These are phyloP conservation scores for Bruguiera gymnorhiza DNA, from an alignment of 345 rosid genomes.

Conservation along the genomic window DNA sequence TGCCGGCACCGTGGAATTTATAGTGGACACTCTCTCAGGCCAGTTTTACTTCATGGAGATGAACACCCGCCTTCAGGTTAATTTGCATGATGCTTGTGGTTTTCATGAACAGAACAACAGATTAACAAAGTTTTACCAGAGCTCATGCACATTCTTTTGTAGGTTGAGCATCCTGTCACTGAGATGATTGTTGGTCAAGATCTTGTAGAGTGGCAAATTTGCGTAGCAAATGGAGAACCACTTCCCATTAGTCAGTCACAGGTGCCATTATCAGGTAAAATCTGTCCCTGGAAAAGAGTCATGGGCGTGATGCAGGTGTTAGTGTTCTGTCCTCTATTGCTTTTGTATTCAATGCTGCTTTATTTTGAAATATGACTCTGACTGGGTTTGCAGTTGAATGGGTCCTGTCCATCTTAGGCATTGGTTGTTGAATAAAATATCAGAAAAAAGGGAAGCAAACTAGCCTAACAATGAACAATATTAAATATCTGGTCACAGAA, in stretches of 20 bases:
- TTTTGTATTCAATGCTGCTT: background rate
- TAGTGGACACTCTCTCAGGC: slow-evolving; percentile 71
- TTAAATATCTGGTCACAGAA: background rate
- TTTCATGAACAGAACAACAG: slow-evolving; percentile 7
- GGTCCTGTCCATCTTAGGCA: background rate
- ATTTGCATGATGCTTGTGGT: slow-evolving; percentile 7
- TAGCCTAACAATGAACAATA: background rate
- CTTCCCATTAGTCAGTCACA: slow-evolving; percentile 74
- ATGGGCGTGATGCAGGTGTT: background rate
- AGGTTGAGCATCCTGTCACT: slow-evolving; percentile 99
- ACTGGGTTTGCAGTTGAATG: background rate
- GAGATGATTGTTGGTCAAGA: slow-evolving; percentile 97
- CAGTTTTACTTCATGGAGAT: slow-evolving; percentile 93
- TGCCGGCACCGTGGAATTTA: slow-evolving; percentile 98
- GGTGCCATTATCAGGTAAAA: slow-evolving; percentile 73
- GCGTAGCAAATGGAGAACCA: slow-evolving; percentile 82
- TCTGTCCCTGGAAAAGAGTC: background rate
- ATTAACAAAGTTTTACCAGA: slow-evolving; percentile 11
- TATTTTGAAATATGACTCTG: slow-evolving; percentile 8
- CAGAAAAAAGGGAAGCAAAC: background rate
- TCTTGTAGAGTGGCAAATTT: slow-evolving; percentile 96
- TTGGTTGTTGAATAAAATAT: background rate
- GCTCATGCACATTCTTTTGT: slow-evolving; percentile 23
- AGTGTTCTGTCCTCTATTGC: background rate
- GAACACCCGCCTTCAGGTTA: slow-evolving; percentile 96